Evolutionary conservation across 225 moss, liverwort and hornwort species (phyloP), one percentile per base, ranked within the genome.

Genomic region (Bryoerythrophyllum caledonicum): DNA sequence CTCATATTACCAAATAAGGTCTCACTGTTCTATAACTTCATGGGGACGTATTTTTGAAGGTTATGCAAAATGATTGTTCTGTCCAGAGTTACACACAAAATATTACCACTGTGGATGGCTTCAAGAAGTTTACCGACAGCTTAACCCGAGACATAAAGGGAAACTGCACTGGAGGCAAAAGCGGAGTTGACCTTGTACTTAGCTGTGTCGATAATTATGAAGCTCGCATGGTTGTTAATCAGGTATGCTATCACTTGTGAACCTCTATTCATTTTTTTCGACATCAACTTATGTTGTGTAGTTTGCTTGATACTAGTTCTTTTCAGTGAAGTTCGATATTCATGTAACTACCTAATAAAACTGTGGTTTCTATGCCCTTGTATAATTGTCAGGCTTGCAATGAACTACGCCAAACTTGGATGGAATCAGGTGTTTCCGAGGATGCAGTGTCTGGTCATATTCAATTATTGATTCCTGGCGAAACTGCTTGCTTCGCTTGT

Each of bases 201-300:
- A 99, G 97, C 83, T 99, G 97, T 80, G 97, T 99, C 28, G 97
- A 99, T 76, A 99, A 99, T 58, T 99, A 99, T 44, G 97, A 99
- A 76, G 97, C 97, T 67, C 90, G 97, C 40, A 99, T 99, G 95
- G 93, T 93, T 77, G 97, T 99, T 64, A 99, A 99, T 86, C 96
- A 94, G 96, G 95, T 96, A 76, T 17, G 19, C 24, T 57, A 37
- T 73, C 43, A 41, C 63, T 34, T 54, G 12, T 54, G 46, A 28
- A 63, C 46, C 28, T 55, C 65, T 16, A 35, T 58, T n/a, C 28
- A n/a, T 67, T 83, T 76, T 38, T 10, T 65, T 63, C 24, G 73
- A 52, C 17, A 43, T 44, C 51, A 68, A 28, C 57, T 83, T 26
- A 5, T 25, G 1, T 55, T 27, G 34, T 41, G 51, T 41, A 63